Percentiles rank a stretch among this genome's conserved stretches.
Evolutionary conservation across 805 yeast species (phyloP).

Genomic region (Yueomyces sinensis): DNA sequence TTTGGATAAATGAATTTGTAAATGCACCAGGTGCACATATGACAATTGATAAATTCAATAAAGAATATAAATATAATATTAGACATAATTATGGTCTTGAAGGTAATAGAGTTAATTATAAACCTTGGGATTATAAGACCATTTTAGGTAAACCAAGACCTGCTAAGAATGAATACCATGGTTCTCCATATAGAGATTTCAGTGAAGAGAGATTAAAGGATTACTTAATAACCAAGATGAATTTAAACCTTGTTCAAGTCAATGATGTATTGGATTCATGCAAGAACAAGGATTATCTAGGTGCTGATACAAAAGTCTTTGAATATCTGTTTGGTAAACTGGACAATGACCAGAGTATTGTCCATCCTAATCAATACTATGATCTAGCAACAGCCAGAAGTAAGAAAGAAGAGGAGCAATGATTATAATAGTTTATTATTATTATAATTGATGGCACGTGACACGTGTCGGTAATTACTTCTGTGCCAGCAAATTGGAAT

Average conservation of each 20-base stretch:
- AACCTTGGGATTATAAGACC: slow-evolving; percentile 74
- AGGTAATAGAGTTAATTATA: slow-evolving; percentile 76
- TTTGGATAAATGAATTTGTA: slow-evolving; percentile 64
- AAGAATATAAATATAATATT: slow-evolving; percentile 79
- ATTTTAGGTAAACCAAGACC: slow-evolving; percentile 66
- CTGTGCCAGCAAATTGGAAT: too few species aligned
- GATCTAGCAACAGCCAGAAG: background rate
- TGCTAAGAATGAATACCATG: slow-evolving; percentile 58
- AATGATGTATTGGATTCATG: slow-evolving; percentile 55
- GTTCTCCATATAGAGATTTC: slow-evolving; percentile 84
- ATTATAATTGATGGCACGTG: too few species aligned
- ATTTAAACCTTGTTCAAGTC: slow-evolving; percentile 32
- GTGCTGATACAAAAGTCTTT: slow-evolving; percentile 83
- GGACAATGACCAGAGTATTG: background rate
- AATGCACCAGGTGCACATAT: slow-evolving; percentile 36
- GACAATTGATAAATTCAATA: slow-evolving; percentile 64
- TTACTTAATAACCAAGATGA: slow-evolving; percentile 36
- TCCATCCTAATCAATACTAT: background rate
- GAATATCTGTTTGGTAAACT: slow-evolving; percentile 36
- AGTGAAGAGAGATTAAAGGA: slow-evolving; percentile 45
- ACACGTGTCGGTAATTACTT: too few species aligned
- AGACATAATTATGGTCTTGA: slow-evolving; percentile 86
- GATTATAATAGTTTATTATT: too few species aligned
- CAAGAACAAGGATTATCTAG: slow-evolving; percentile 56
- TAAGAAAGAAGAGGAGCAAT: too few species aligned